These are phyloP conservation scores for Trichosanthes truncata DNA, from an alignment of 306 rosid genomes.

Conservation along the genomic window DNA sequence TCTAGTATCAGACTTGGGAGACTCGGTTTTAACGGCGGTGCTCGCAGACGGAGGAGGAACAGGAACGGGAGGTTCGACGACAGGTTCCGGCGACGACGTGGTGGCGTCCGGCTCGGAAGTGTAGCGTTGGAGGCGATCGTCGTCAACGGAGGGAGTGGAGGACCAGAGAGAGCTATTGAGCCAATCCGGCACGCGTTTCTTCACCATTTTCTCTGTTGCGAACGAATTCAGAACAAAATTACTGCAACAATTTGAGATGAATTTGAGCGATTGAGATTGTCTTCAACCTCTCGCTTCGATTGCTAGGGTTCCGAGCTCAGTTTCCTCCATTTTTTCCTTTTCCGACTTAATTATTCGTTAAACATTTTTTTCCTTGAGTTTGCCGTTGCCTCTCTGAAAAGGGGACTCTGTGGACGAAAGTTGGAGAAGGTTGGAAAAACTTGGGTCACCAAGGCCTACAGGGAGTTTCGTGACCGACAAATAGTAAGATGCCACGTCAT, in stretches of 20 bases:
- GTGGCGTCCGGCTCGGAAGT: slow-evolving; percentile 23
- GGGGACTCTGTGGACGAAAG: slow-evolving; percentile 7
- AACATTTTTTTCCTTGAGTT: slow-evolving; percentile 3
- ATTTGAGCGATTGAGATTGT: not conserved
- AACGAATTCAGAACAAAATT: not conserved
- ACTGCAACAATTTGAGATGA: not conserved
- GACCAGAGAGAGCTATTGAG: slow-evolving; percentile 96
- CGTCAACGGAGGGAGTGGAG: slow-evolving; percentile 32
- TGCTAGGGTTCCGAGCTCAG: slow-evolving; percentile 8
- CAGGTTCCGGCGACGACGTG: slow-evolving; percentile 12
- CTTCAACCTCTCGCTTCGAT: not conserved
- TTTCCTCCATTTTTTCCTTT: not conserved
- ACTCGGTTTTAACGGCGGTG: slow-evolving; percentile 18
- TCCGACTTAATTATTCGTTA: not conserved
- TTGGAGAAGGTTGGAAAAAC: slow-evolving; percentile 5
- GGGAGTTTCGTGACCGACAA: not conserved
- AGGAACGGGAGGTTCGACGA: slow-evolving; percentile 36
- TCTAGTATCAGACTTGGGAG: slow-evolving; percentile 28
- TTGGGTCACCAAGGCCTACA: not conserved
- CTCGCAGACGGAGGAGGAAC: slow-evolving; percentile 35
- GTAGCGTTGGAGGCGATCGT: slow-evolving; percentile 29
- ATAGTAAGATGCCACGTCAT: not conserved
- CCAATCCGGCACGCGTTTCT: slow-evolving; percentile 93
- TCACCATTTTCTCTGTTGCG: slow-evolving; percentile 34
- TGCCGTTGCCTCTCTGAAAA: slow-evolving; percentile 7